Base-by-base conservation (phyloP, 1,139 yeast species). In the Candida neerlandica region DNA sequence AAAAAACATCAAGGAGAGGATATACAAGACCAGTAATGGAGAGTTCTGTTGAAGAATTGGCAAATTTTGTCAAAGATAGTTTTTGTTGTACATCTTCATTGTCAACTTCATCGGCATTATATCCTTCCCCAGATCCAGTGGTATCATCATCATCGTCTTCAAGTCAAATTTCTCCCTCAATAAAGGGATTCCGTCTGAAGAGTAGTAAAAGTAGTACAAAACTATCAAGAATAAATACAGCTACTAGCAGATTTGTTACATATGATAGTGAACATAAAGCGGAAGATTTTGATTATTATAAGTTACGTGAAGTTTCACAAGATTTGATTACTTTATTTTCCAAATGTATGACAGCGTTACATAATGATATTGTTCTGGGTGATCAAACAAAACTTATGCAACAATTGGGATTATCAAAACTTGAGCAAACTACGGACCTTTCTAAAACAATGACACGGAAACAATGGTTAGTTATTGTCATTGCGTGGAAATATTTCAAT, bases 401-500 rank as follows among this genome's bases (percentile, higher is more conserved):
- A 23, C 42, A 39, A 10, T 15, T 39, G 11, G 42, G 42, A 15
- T 4, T n/a, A 15, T 6, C 34, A 10, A 26, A 44, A 40, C 12
- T 41, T 46, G 18, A 42, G 40, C 15, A 43, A 43, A 38, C 41
- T 15, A 3, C 44, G 44, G 23, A 19, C 49, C 18, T 46, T 46
- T 16, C 52, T 51, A 3, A 45, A 52, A 4, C 48, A 49, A 21
- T 27, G 44, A 15, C 45, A n/a, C 37, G 21, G 41, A 18, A 18
- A 3, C 32, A 39, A 15, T 39, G 42, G 42, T 15, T 39, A 15
- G 32, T 33, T 15, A 18, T n/a, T 35, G 19, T 44, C 3, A 52
- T 51, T 4, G 60, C 61, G 32, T 75, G 78, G 78, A 27, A 48
- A 5, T 71, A 67, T 47, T 75, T 74, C 55, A 67, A 71, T 48